phyloP scores from a whole-genome alignment of 1,284 basidiomycete species.

The Meripilus lineatus region DNA sequence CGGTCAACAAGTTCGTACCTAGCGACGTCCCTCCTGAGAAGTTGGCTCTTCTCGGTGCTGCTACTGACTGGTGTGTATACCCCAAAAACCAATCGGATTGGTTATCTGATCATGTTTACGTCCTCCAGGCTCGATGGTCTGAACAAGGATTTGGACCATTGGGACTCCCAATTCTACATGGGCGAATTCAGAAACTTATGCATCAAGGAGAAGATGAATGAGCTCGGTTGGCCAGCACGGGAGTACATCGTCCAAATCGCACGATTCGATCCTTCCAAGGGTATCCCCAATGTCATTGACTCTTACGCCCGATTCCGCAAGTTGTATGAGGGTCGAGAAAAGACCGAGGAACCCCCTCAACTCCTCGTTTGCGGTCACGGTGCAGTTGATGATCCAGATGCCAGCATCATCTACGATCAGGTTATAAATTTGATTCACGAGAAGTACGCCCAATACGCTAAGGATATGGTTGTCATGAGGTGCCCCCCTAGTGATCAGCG shows the following conservation, averaged over 20 bases:
- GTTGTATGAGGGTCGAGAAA: conserved; percentile 46
- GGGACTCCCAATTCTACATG: conserved; percentile 81
- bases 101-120: conserved; percentile 8
- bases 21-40: conserved; percentile 72
- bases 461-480: conserved; percentile 76
- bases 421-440: conserved; percentile 53
- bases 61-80: conserved; percentile 73
- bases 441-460: conserved; percentile 51
- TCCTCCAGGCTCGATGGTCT: conserved; percentile 73
- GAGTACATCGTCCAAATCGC: conserved; percentile 84
- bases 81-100: too few species aligned
- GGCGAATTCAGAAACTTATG: conserved; percentile 75
- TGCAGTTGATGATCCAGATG: conserved; percentile 82
- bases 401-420: conserved; percentile 82
- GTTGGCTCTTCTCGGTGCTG: conserved; percentile 67
- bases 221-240: conserved; percentile 74
- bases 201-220: conserved; percentile 69
- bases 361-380: conserved; percentile 84
- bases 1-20: conserved; percentile 88
- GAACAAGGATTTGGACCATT: conserved; percentile 74
- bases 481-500: conserved; percentile 76
- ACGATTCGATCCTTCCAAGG: conserved; percentile 75
- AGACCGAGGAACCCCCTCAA: conserved; percentile 64
- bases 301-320: conserved; percentile 77
- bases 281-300: conserved; percentile 78